Evolutionary conservation across 2,329 filamentous ascomycete species (phyloP), one percentile per base, ranked within the genome.

Genomic region (Cladosporium sp.): DNA sequence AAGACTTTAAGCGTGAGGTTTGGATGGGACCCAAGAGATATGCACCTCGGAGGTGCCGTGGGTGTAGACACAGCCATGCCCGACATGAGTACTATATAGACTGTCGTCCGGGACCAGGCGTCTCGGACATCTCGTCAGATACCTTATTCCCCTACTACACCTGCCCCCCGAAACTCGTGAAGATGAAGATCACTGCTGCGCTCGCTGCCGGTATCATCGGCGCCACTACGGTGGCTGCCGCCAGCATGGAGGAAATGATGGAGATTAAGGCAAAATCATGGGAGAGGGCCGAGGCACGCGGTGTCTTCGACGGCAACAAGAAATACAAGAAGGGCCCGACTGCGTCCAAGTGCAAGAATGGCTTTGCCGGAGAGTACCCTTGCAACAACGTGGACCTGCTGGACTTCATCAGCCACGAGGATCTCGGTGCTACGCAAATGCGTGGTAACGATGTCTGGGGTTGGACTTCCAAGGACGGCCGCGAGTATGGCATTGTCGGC

Each of bases 401-500:
- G 44, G 68, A 65, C 48, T 73, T 72, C 59, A 58, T 73, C 35
- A 62, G 63, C 34, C 71, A 74, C 55, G 63, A 68, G 33, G 65
- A 70, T 33, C 58, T 73, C 62, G 67, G 68, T 31, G 68, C 66
- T 48, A 66, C 59, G 18, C 64, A 59, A 13, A 56, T 55, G 14
- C 53, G 58, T 41, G 71, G 71, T 46, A 70, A 70, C 59, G 68
- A 70, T 53, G 56, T 70, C 33, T 76, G 72, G 74, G 77, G 76
- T 4, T 76, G 73, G 77, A 77, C 74, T 0, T 74, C 72, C 2
- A 63, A 68, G 3, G 66, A 73, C 22, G 77, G 76, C 13, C 72
- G 76, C 4, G 76, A 79, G 59, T 77, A 78, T 43, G 72, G 70
- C 14, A 70, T 72, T 22, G 68, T 78, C 16, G 76, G 74, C 5